These are phyloP conservation scores for Neofusicoccum parvum DNA, from an alignment of 2,329 filamentous ascomycete genomes.

Conservation along the genomic window DNA sequence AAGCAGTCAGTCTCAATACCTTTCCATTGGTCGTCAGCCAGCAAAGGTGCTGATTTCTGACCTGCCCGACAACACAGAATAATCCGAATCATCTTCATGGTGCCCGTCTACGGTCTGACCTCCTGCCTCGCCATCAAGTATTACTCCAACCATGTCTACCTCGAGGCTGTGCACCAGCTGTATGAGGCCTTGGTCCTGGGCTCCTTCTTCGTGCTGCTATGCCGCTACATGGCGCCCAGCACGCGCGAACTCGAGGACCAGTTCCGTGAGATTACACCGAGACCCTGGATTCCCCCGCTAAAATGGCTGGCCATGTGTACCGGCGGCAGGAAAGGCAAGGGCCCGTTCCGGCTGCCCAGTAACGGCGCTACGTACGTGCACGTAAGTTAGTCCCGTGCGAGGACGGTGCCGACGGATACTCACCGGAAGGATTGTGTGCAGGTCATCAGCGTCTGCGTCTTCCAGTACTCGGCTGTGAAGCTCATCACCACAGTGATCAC, in stretches of 20 bases:
- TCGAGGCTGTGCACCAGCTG: slow-evolving; percentile 73
- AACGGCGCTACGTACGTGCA: slow-evolving; percentile 86
- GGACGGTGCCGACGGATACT: no score
- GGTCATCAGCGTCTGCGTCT: slow-evolving; percentile 74
- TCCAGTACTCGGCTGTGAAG: slow-evolving; percentile 78
- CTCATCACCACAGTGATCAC: slow-evolving; percentile 75
- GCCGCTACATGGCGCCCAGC: slow-evolving; percentile 73
- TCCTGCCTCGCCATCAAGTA: slow-evolving; percentile 69
- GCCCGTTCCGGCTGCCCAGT: slow-evolving; percentile 68
- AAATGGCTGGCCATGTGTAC: slow-evolving; percentile 68
- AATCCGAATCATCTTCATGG: slow-evolving; percentile 81
- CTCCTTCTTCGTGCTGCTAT: slow-evolving; percentile 77
- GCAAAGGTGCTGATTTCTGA: no score
- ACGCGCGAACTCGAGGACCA: slow-evolving; percentile 76
- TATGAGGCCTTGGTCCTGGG: slow-evolving; percentile 84
- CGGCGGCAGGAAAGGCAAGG: slow-evolving; percentile 59
- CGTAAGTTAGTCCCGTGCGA: slow-evolving; percentile 37
- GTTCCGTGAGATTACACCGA: slow-evolving; percentile 66
- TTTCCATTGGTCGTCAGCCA: not conserved
- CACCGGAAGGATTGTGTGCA: slow-evolving; percentile 23
- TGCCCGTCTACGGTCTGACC: slow-evolving; percentile 74
- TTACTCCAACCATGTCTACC: slow-evolving; percentile 76
- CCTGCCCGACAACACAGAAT: slow-evolving; percentile 52
- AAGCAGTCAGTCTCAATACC: slow-evolving; percentile 47
- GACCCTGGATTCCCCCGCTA: slow-evolving; percentile 71